These are phyloP conservation scores for Iberis pinnata DNA, from an alignment of 345 rosid species.

Conservation along the genomic window DNA sequence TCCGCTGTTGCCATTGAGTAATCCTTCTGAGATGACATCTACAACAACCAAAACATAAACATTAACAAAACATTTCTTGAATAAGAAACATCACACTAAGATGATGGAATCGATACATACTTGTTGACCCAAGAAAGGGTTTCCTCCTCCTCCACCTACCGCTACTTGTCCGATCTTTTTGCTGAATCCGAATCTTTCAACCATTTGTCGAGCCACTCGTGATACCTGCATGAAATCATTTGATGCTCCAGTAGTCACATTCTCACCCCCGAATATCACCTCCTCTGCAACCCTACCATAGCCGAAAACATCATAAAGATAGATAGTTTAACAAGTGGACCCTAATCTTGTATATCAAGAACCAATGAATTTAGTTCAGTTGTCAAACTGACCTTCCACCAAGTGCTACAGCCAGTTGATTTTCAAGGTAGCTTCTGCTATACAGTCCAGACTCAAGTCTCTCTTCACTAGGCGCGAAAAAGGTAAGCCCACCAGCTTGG, in stretches of 20 bases:
- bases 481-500: constrained; percentile 96
- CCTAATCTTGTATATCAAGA: too few relatives aligned
- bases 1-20: constrained; percentile 99
- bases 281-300: constrained; percentile 86
- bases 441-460: constrained; percentile 95
- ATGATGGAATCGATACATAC: too few relatives aligned
- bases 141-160: constrained; percentile 89
- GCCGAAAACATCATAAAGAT: neutral
- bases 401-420: constrained; percentile 97
- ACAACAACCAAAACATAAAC: constrained; percentile 7
- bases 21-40: constrained; percentile 97
- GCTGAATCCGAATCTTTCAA: constrained; percentile 95
- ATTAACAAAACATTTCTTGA: too few relatives aligned
- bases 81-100: too few relatives aligned
- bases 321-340: constrained; percentile 18
- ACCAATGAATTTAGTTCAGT: too few relatives aligned
- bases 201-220: constrained; percentile 98
- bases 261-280: constrained; percentile 79
- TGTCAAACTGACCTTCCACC: constrained; percentile 86
- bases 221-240: constrained; percentile 99
- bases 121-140: constrained; percentile 87
- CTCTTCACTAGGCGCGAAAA: constrained; percentile 94
- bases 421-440: constrained; percentile 94
- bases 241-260: constrained; percentile 98
- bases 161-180: constrained; percentile 97